Evolutionary conservation across 495 filamentous ascomycete genomes (phyloP).

Genomic region (Monascus purpureus): DNA sequence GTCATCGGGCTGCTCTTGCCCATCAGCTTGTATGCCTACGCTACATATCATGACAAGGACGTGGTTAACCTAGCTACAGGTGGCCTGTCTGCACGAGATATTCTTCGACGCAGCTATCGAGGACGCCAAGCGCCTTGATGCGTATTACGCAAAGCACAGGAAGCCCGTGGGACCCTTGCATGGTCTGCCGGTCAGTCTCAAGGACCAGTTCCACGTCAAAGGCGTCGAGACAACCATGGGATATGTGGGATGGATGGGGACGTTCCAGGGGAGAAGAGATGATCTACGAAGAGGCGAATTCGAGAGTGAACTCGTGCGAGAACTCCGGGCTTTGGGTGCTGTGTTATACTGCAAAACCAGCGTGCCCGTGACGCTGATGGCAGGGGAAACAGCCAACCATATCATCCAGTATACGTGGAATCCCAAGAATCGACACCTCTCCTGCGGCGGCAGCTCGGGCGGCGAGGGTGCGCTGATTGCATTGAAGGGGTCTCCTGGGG

Average conservation of each 20-base stretch:
- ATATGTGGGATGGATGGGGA: constrained; percentile 39
- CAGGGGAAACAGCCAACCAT: constrained; percentile 43
- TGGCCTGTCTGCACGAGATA: constrained; percentile 47
- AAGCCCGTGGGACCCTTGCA: constrained; percentile 44
- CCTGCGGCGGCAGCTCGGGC: constrained; percentile 43
- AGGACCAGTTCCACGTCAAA: constrained; percentile 59
- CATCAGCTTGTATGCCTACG: constrained; percentile 35
- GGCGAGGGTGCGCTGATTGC: constrained; percentile 49
- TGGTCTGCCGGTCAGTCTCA: constrained; percentile 51
- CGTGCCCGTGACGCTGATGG: constrained; percentile 48
- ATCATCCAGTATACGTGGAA: constrained; percentile 39
- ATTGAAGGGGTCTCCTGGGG: constrained; percentile 38
- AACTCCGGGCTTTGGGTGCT: constrained; percentile 43
- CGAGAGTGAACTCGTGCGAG: constrained; percentile 37
- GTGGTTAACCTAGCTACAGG: constrained; percentile 18
- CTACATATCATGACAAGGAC: background rate
- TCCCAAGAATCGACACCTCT: constrained; percentile 32
- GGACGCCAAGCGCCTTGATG: constrained; percentile 45
- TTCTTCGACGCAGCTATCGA: constrained; percentile 48
- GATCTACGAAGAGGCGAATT: constrained; percentile 21
- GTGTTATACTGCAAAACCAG: constrained; percentile 54
- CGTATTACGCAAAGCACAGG: constrained; percentile 33
- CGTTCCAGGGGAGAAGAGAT: constrained; percentile 32
- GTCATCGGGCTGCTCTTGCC: constrained; percentile 40
- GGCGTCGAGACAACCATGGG: constrained; percentile 54